Base-by-base conservation (phyloP, 192 early-diverging fungal genomes). In the Coemansia sp. region DNA sequence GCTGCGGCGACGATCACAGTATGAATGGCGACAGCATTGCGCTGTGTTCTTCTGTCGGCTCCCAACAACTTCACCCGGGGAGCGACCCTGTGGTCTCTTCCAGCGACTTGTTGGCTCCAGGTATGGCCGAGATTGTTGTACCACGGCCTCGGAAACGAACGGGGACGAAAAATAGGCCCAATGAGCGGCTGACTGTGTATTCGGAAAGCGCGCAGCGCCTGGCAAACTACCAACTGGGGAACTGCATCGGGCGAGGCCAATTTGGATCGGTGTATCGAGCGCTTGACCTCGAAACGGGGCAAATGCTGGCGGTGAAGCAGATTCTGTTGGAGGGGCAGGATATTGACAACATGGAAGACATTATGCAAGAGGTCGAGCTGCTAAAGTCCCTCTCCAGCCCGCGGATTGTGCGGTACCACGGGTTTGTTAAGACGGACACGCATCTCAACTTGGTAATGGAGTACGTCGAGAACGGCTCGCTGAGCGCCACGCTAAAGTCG, bases 381-480 rank as follows among this genome's bases (percentile, higher is more conserved):
- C 82, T 97, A 13, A 91, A 94, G 68, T 91, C 91, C n/a, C 77
- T 97, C 5, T 80, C 85, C 15, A 94, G 95, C 71, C 86, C 89
- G 0, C 91, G 93, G 30, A 90, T 97, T 34, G 93, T 97, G 39
- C 89, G 87, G 38, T 97, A 95, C 66, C 72, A 89, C 41, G 93
- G 93, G 0, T 95, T 93, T 75, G 86, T 94, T 38, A 89, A 86
- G 58, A 88, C 86, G 7, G 78, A 86, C 24, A 73, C 80, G 39
- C 83, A 92, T 62, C 82, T 96, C 12, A 93, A 93, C 73, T 91
- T 96, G 67, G 87, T 95, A 45, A 85, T 95, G 62, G 94, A 96
- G 86, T 92, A 84, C 79, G 91, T 91, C 8, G 97, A 99, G 78
- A 95, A 96, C 67, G 97, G 97, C 16, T 98, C 95, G 13, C 87